phyloP scores from a whole-genome alignment of 306 rosid species.

The Mimosa pudica region DNA sequence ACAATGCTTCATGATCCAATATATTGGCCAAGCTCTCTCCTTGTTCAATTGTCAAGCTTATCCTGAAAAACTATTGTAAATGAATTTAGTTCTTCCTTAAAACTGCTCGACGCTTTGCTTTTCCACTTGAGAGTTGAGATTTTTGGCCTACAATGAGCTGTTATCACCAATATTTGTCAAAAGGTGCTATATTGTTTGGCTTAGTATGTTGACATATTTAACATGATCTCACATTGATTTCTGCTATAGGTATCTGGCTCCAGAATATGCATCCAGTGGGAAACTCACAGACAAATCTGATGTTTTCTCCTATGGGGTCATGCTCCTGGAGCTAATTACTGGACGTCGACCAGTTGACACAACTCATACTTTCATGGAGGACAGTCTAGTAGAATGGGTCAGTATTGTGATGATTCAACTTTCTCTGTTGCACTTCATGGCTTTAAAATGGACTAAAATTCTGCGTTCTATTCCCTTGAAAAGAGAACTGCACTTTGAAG shows the following conservation, averaged over 20 bases:
- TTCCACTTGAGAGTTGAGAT: background rate
- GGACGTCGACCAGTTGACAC: constrained; percentile 86
- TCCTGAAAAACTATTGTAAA: background rate
- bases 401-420: constrained; percentile 39
- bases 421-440: background rate
- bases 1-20: background rate
- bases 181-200: constrained; percentile 1
- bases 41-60: background rate
- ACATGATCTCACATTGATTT: constrained; percentile 32
- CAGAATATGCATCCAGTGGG: constrained; percentile 96
- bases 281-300: constrained; percentile 95
- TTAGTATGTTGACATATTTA: background rate
- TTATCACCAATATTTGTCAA: background rate
- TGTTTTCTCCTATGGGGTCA: constrained; percentile 91
- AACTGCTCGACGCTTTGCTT: background rate
- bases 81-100: background rate
- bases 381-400: constrained; percentile 97
- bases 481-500: constrained; percentile 3
- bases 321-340: constrained; percentile 92
- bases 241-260: constrained; percentile 83
- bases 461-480: background rate
- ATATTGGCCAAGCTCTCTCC: background rate
- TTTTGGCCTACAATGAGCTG: background rate
- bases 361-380: constrained; percentile 68
- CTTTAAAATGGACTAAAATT: background rate